A percentile compares a stretch with the other conserved stretches of the same genome.
These are phyloP conservation scores for Verticillium klebahnii DNA, from an alignment of 2,329 filamentous ascomycete species.

Conservation along the genomic window DNA sequence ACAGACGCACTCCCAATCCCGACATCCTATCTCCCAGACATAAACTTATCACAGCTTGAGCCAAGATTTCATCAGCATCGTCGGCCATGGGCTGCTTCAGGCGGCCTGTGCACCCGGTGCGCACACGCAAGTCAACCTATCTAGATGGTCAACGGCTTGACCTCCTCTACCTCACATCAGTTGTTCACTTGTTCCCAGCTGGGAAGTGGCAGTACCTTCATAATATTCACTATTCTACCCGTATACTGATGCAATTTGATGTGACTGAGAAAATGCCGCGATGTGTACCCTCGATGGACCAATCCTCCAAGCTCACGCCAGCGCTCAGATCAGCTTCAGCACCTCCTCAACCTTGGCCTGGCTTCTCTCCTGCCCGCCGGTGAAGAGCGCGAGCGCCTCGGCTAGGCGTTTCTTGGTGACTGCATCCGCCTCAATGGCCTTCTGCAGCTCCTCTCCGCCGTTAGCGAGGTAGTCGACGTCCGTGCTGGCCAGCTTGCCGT, in stretches of 20 bases:
- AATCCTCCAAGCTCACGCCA: background rate
- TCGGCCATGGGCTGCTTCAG: background rate
- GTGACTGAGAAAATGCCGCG: background rate
- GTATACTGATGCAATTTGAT: background rate
- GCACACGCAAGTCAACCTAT: background rate
- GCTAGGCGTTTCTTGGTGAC: slow-evolving; percentile 29
- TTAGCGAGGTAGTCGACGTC: slow-evolving; percentile 42
- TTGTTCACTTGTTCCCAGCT: background rate
- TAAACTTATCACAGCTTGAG: background rate
- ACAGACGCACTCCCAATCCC: background rate
- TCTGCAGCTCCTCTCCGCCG: slow-evolving; percentile 35
- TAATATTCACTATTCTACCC: background rate
- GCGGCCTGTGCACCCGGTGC: background rate
- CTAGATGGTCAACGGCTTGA: background rate
- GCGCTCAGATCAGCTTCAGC: slow-evolving; percentile 14
- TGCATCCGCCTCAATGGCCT: slow-evolving; percentile 34
- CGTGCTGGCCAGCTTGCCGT: slow-evolving; percentile 32
- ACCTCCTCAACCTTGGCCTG: slow-evolving; percentile 30
- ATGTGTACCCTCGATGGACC: background rate
- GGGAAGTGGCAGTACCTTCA: background rate
- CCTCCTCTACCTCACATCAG: background rate
- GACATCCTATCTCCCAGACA: background rate
- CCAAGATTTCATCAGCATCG: background rate
- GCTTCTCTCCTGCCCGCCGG: slow-evolving; percentile 30
- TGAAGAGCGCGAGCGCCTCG: slow-evolving; percentile 35